These are phyloP conservation scores for Dioszegia aurantiaca DNA, from an alignment of 768 basidiomycete genomes.

Conservation along the genomic window DNA sequence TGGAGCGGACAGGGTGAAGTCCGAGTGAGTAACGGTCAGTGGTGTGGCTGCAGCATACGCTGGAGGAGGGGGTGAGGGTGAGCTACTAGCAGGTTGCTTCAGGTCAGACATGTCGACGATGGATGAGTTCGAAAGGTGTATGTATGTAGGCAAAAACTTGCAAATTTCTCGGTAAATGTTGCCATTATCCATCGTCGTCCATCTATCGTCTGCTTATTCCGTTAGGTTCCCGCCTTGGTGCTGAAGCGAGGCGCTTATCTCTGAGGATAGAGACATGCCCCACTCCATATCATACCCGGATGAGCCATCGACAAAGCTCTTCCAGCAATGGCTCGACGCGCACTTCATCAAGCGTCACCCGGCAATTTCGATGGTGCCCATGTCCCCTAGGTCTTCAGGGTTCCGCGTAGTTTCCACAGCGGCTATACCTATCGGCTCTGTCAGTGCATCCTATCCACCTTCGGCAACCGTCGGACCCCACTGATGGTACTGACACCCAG, in stretches of 20 bases:
- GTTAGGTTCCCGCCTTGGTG: too few species aligned
- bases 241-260: too few species aligned
- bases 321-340: constrained; percentile 5
- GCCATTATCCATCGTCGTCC: too few species aligned
- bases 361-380: neutral
- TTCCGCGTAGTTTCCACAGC: neutral
- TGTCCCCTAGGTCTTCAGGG: constrained; percentile 1
- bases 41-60: neutral
- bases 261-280: neutral
- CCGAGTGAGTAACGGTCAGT: neutral
- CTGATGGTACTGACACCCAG: neutral
- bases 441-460: neutral
- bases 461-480: neutral
- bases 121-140: neutral
- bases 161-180: too few species aligned
- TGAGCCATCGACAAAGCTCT: neutral
- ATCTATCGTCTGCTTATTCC: too few species aligned
- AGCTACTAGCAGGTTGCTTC: neutral
- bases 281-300: neutral
- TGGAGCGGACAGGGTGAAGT: constrained; percentile 10
- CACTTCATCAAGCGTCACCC: constrained; percentile 2
- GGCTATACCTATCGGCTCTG: neutral
- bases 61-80: neutral
- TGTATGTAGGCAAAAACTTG: too few species aligned
- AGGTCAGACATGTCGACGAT: constrained; percentile 3